phyloP scores from a whole-genome alignment of 176 grass and related monocot species.

The Sorghum bicolor region Sorghum_bicolor_NCBIv3 NC_012873.2:62275001-62275500 shows the following conservation, averaged over 20 bases:
- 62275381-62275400: slow-evolving; percentile 9
- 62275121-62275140: background rate
- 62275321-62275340: background rate
- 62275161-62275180: slow-evolving; percentile 5
- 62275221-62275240: background rate
- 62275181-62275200: background rate
- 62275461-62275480: slow-evolving; percentile 1
- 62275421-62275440: background rate
- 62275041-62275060: background rate
- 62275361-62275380: background rate
- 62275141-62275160: background rate
- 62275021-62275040: background rate
- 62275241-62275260: slow-evolving; percentile 26
- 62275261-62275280: background rate
- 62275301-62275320: background rate
- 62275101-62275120: background rate
- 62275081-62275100: background rate
- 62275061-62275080: background rate
- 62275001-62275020: background rate
- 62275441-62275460: background rate
- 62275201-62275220: slow-evolving; percentile 6
- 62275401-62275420: slow-evolving; percentile 28
- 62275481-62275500: slow-evolving; percentile 31
- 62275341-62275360: background rate
- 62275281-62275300: slow-evolving; percentile 13